Evolutionary conservation across 192 early-diverging fungal species (phyloP).

Genomic region (Neocallimastix lanati): DNA sequence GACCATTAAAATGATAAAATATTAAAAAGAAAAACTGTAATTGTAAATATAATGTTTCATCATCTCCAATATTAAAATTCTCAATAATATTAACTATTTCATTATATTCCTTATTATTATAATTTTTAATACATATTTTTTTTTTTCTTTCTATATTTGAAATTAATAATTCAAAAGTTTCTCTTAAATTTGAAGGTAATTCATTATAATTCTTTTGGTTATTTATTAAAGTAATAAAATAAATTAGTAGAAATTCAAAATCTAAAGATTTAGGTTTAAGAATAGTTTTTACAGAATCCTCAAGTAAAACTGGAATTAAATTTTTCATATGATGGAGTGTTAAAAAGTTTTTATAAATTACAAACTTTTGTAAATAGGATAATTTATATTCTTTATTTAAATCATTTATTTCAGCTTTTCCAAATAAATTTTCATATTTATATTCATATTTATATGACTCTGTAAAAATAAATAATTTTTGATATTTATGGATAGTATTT

Average conservation of each 20-base stretch:
- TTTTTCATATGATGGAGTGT: neutral
- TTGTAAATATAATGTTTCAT: neutral
- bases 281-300: neutral
- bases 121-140: neutral
- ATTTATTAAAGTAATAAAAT: neutral
- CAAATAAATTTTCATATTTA: neutral
- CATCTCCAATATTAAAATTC: neutral
- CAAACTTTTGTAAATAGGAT: neutral
- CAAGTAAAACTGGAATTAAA: neutral
- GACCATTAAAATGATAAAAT: neutral
- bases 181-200: neutral
- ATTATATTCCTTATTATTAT: neutral
- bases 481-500: neutral
- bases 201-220: neutral
- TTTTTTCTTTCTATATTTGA: neutral
- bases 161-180: neutral
- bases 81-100: neutral
- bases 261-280: neutral
- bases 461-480: neutral
- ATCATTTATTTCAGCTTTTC: neutral
- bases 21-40: neutral
- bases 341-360: neutral
- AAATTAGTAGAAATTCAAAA: neutral
- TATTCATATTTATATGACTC: neutral
- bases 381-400: neutral